phyloP scores from a whole-genome alignment of 1,139 yeast species.

The Entelexis sorbosivorans region DNA sequence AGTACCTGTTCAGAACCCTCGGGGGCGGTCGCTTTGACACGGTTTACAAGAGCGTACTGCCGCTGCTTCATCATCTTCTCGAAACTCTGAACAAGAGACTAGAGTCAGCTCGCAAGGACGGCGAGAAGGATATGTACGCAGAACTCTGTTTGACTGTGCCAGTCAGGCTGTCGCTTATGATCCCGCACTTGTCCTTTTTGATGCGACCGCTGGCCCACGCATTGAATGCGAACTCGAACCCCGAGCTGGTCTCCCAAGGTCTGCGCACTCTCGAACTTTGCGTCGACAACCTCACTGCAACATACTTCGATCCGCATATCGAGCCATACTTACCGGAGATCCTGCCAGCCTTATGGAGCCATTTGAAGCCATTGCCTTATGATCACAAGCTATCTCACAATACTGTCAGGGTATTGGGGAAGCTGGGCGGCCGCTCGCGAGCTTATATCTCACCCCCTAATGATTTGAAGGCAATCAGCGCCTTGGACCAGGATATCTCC shows the following conservation, averaged over 20 bases:
- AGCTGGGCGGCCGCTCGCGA: conserved; percentile 91
- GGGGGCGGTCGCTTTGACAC: conserved; percentile 94
- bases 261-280: conserved; percentile 89
- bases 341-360: conserved; percentile 86
- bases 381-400: conserved; percentile 89
- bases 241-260: conserved; percentile 88
- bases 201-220: conserved; percentile 90
- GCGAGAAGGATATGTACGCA: conserved; percentile 86
- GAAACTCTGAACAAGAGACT: conserved; percentile 79
- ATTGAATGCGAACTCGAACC: conserved; percentile 57
- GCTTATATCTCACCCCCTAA: conserved; percentile 66
- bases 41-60: conserved; percentile 83
- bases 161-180: conserved; percentile 80
- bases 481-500: conserved; percentile 55
- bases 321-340: conserved; percentile 93
- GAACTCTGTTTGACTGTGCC: conserved; percentile 94
- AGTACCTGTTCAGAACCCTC: conserved; percentile 84
- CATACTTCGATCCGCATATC: conserved; percentile 90
- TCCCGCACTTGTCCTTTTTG: conserved; percentile 78
- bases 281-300: conserved; percentile 91
- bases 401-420: conserved; percentile 84
- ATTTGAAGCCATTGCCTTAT: conserved; percentile 82
- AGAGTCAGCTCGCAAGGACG: conserved; percentile 72
- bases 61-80: conserved; percentile 71
- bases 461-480: conserved; percentile 39